Base-by-base conservation (phyloP, 345 rosid genomes). In the Anastatica hierochuntica region DNA sequence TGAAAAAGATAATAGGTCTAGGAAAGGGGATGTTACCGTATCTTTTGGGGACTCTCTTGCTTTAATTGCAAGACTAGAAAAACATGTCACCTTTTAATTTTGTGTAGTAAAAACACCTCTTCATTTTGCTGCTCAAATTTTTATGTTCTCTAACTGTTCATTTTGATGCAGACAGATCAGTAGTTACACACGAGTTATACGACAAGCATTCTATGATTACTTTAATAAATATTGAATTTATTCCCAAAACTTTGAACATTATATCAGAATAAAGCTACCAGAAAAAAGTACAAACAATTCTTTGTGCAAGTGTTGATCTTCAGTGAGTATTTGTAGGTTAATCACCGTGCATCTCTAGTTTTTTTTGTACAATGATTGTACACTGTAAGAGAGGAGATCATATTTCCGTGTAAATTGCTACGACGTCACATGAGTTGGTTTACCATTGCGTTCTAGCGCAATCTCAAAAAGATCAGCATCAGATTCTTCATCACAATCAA, bases 401-500 rank as follows among this genome's bases (percentile, higher is more conserved):
- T 19, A 14, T 13, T 53, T 9, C 9, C 4, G 14, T 20, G 14
- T 19, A 42, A 15, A 38, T 42, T 39, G 36, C 55, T 76, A 68
- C 34, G 45, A 62, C 37, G 50, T 68, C 15, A 61, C 41, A 49
- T 42, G 60, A 13, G 78, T 82, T 36, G 77, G 78, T 68, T 67
- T 71, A 43, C 76, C 76, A 36, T 56, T 58, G 43, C 60, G 63
- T 19, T 85, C 97, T 70, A 90, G 64, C 0, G 78, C 76, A 45
- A 90, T 86, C 69, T 90, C 98, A 26, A 86, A 90, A 35, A 90
- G 73, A 74, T 90, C 98, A 38, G 89, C 95, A 48, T 87, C 98
- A 1, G 95, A 82, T 21, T 90, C 95, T 52, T 80, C 96, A 14
- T 82, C 96, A 11, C 62, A 81, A 20, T 86, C 88, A 29, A 62